These are phyloP conservation scores for Chlamydomonas applanata DNA, from an alignment of 139 green algal genomes.

Conservation along the genomic window DNA sequence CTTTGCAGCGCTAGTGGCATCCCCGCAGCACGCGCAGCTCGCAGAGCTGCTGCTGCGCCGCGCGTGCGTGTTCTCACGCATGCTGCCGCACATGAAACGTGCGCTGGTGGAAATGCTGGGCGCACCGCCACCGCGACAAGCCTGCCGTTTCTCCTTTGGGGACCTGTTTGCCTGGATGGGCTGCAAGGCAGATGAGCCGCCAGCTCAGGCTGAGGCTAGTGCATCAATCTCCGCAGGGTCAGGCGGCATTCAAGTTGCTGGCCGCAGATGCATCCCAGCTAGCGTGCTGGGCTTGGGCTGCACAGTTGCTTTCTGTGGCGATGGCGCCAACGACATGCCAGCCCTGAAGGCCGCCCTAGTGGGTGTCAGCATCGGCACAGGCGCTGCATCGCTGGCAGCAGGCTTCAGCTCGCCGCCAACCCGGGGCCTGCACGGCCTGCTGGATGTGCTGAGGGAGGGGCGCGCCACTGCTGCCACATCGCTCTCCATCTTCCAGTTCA, in stretches of 20 bases:
- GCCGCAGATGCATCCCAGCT: no score
- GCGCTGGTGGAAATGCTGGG: neutral
- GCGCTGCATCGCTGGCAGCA: conserved; percentile 14
- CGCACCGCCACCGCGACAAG: no score
- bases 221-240: no score
- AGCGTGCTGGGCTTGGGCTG: no score
- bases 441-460: conserved; percentile 42
- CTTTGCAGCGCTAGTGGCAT: no score
- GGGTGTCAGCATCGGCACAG: conserved; percentile 21
- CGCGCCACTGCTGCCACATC: conserved; percentile 36
- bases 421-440: conserved; percentile 33
- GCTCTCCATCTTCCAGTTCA: conserved; percentile 51
- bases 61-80: conserved; percentile 1
- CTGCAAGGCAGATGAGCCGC: no score
- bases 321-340: conserved; percentile 33
- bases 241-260: no score
- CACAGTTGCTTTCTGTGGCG: conserved; percentile 29
- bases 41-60: neutral
- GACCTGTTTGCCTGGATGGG: no score
- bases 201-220: no score
- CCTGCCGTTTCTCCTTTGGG: no score
- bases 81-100: neutral
- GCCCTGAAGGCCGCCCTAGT: conserved; percentile 24
- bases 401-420: conserved; percentile 9
- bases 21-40: no score